Evolutionary conservation across 2,329 filamentous ascomycete species (phyloP).

Genomic region (Sclerotinia sclerotiorum): DNA sequence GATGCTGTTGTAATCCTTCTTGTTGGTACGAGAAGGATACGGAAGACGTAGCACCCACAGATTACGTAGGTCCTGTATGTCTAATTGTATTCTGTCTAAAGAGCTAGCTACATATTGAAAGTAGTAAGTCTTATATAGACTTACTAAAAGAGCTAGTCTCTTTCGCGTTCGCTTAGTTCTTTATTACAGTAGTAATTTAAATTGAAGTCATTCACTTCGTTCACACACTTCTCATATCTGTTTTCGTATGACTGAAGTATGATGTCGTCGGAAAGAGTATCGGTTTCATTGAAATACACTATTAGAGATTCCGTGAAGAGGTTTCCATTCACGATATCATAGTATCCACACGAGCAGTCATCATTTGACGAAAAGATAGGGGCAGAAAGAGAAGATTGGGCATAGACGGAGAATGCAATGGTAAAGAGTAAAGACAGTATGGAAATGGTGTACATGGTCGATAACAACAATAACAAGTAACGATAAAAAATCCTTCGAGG

Average conservation of each 20-base stretch:
- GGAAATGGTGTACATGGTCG: conserved; percentile 6
- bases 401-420: background rate
- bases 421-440: conserved; percentile 8
- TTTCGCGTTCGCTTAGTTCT: no score
- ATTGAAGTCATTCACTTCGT: no score
- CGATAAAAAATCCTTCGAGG: background rate
- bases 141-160: no score
- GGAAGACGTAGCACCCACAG: no score
- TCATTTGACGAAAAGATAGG: conserved; percentile 28
- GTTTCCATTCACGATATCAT: conserved; percentile 42
- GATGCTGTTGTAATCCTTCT: conserved; percentile 48
- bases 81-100: no score
- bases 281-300: conserved; percentile 52
- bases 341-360: conserved; percentile 48
- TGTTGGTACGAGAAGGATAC: no score
- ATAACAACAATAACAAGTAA: background rate
- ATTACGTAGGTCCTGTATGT: no score
- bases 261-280: conserved; percentile 41
- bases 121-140: no score
- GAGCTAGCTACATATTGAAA: no score
- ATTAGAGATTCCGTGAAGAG: conserved; percentile 50
- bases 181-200: no score
- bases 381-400: background rate
- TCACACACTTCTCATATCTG: conserved; percentile 47
- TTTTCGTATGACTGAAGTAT: conserved; percentile 45